Percentiles rank a stretch among this genome's conserved stretches.
These are phyloP conservation scores for Emergomyces orientalis DNA, from an alignment of 2,329 filamentous ascomycete species.

Conservation along the genomic window DNA sequence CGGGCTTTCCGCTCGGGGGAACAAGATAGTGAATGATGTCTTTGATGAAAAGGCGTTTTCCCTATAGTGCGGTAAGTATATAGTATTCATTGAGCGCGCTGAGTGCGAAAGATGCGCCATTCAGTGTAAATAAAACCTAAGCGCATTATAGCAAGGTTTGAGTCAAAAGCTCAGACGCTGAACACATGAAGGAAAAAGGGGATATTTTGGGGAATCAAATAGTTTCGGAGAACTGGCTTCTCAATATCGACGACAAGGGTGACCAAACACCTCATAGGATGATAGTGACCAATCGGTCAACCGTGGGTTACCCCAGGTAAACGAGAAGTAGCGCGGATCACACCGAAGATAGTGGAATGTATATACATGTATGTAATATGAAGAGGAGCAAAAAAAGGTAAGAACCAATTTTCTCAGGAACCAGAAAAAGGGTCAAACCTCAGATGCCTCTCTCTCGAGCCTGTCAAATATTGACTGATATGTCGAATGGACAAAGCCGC, in stretches of 20 bases:
- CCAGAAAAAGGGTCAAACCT: conserved; percentile 50
- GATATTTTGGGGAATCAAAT: not conserved
- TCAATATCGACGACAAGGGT: not conserved
- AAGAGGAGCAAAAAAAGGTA: conserved; percentile 16
- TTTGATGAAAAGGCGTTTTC: conserved; percentile 93
- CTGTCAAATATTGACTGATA: conserved; percentile 60
- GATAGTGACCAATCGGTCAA: not conserved
- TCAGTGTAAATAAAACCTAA: not conserved
- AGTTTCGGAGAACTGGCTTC: not conserved
- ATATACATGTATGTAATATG: not conserved
- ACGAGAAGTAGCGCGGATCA: conserved; percentile 17
- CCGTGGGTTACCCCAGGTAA: conserved; percentile 12
- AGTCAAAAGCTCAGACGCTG: not conserved
- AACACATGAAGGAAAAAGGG: not conserved
- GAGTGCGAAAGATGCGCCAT: conserved; percentile 2
- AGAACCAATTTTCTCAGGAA: conserved; percentile 15
- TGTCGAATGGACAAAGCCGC: conserved; percentile 38
- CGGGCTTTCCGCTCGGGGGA: conserved; percentile 59
- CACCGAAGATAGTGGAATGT: conserved; percentile 17
- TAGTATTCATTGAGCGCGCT: conserved; percentile 12
- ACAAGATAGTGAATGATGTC: conserved; percentile 92
- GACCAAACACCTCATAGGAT: not conserved
- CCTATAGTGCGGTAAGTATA: conserved; percentile 48
- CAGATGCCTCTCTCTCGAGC: conserved; percentile 60
- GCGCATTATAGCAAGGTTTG: not conserved